Percentiles rank a stretch among this genome's conserved stretches.
phyloP scores from a whole-genome alignment of 148 eudicot genomes.

The Polygonum aviculare region DNA sequence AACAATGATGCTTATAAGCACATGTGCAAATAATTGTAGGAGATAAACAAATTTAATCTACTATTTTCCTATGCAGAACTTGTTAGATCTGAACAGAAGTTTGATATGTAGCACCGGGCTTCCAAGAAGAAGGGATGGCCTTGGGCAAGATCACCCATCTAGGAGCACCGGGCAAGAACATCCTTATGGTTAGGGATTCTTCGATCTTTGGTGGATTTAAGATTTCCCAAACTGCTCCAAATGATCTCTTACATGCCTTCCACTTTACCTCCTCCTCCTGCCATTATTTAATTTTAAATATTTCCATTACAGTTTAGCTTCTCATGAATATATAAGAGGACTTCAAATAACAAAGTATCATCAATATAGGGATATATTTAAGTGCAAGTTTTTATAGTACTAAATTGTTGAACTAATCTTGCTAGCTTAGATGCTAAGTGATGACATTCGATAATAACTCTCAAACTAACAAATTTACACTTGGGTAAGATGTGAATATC shows the following conservation, averaged over 20 bases:
- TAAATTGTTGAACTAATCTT: too few species aligned
- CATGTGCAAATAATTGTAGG: too few species aligned
- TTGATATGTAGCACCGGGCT: neutral
- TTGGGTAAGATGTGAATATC: neutral
- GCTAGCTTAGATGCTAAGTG: too few species aligned
- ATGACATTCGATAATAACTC: too few species aligned
- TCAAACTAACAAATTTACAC: too few species aligned
- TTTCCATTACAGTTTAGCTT: neutral
- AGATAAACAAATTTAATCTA: too few species aligned
- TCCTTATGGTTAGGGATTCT: neutral
- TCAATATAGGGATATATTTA: too few species aligned
- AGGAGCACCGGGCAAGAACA: neutral
- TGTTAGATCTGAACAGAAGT: neutral
- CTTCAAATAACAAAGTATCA: too few species aligned
- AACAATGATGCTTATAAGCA: too few species aligned
- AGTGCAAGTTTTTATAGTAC: too few species aligned
- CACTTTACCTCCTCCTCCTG: neutral
- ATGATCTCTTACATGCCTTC: conserved; percentile 2
- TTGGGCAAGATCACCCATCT: neutral
- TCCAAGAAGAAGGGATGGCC: neutral
- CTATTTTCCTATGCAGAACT: neutral
- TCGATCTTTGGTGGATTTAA: neutral
- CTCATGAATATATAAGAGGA: too few species aligned
- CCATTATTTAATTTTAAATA: neutral
- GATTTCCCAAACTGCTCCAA: neutral